These are phyloP conservation scores for Leavenworthia alabamica DNA, from an alignment of 345 rosid species.

Conservation along the genomic window DNA sequence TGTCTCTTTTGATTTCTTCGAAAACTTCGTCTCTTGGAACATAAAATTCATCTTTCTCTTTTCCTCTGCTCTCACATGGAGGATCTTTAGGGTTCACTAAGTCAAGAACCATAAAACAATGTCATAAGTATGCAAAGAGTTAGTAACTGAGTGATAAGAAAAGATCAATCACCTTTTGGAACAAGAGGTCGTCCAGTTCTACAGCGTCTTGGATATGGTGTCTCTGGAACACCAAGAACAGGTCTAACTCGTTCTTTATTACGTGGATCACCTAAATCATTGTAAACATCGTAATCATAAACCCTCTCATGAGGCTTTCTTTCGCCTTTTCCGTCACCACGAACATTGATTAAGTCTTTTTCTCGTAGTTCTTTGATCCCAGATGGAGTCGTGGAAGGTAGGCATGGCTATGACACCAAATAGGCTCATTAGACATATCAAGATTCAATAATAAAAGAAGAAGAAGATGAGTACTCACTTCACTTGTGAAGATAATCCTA, in stretches of 20 bases:
- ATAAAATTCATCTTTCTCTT: conserved; percentile 74
- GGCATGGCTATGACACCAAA: conserved; percentile 41
- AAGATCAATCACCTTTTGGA: conserved; percentile 42
- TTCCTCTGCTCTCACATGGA: conserved; percentile 63
- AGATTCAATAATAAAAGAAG: neutral
- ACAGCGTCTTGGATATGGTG: conserved; percentile 89
- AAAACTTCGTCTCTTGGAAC: conserved; percentile 92
- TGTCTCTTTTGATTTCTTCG: conserved; percentile 83
- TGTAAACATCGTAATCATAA: conserved; percentile 73
- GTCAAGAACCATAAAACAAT: conserved; percentile 1
- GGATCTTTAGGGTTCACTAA: conserved; percentile 38
- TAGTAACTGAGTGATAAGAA: neutral
- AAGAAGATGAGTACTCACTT: conserved; percentile 38
- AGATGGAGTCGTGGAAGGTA: conserved; percentile 67
- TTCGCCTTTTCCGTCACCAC: conserved; percentile 71
- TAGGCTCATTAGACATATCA: neutral
- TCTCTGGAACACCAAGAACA: conserved; percentile 49
- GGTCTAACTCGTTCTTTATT: conserved; percentile 62
- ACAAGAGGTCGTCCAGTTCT: conserved; percentile 79
- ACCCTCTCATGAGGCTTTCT: conserved; percentile 67
- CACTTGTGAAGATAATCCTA: conserved; percentile 76
- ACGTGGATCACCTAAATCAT: conserved; percentile 86
- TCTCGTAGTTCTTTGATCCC: conserved; percentile 69
- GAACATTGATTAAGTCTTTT: conserved; percentile 55
- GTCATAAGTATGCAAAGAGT: neutral